These are phyloP conservation scores for Sutorius australiensis DNA, from an alignment of 768 basidiomycete species.

Conservation along the genomic window DNA sequence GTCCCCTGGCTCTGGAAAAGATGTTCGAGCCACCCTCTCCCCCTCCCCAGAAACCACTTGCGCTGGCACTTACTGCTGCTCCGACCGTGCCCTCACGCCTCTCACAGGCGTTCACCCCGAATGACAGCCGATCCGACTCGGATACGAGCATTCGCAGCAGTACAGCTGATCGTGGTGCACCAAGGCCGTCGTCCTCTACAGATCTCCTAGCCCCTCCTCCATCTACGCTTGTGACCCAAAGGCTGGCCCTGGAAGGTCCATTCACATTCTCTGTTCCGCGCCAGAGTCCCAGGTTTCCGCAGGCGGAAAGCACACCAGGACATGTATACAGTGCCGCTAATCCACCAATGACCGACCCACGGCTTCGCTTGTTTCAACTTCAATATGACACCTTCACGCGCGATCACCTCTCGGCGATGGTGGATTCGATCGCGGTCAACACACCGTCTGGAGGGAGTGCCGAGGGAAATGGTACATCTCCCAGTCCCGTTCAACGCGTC, in stretches of 20 bases:
- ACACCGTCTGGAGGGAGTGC: conserved; percentile 57
- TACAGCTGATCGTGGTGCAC: conserved; percentile 5
- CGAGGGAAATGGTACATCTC: conserved; percentile 40
- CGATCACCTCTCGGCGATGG: conserved; percentile 89
- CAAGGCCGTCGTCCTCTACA: conserved; percentile 9
- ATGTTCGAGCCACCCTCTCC: conserved; percentile 96
- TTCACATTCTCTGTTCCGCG: conserved; percentile 76
- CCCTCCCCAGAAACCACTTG: conserved; percentile 36
- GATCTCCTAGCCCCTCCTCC: conserved; percentile 3
- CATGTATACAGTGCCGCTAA: conserved; percentile 18
- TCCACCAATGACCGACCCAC: conserved; percentile 58
- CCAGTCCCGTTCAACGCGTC: conserved; percentile 39
- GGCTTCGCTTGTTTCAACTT: conserved; percentile 84
- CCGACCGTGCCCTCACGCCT: conserved; percentile 35
- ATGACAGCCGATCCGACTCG: conserved; percentile 27
- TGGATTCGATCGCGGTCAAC: conserved; percentile 89
- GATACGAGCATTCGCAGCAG: conserved; percentile 14
- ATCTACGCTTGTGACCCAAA: conserved; percentile 37
- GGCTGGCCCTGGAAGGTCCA: conserved; percentile 49
- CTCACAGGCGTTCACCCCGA: conserved; percentile 35
- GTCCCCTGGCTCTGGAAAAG: conserved; percentile 77
- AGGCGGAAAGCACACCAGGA: conserved; percentile 61
- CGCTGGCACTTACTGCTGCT: conserved; percentile 26
- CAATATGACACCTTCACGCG: conserved; percentile 96
- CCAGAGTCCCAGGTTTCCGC: conserved; percentile 38